Base-by-base conservation (phyloP, 148 eudicot species). In the Nepenthes mirabilis region DNA sequence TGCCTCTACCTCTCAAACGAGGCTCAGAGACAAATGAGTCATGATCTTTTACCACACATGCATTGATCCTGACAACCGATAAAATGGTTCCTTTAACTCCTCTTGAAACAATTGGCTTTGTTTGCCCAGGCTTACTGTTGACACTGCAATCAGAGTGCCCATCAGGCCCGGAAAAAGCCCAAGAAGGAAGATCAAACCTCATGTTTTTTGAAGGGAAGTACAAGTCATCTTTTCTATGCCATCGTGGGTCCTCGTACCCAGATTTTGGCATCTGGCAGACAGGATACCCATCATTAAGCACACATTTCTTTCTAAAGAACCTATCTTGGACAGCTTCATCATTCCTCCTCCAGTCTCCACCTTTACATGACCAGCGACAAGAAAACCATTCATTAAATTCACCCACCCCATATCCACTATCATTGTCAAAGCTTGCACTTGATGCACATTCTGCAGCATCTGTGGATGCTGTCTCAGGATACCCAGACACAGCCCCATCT, bases 201-300 rank as follows among this genome's bases (percentile, higher is more conserved):
- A 71, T 82, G 70, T 74, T 79, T 60, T 79, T 83, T 67, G 75
- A 75, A 57, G 90, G 82, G 65, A 73, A 72, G 68, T 88, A 82
- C 67, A 91, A 72, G 56, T 91, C 98, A 65, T 88, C 98, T 70
- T 77, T 83, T 43, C 66, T 61, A 67, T 65, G 85, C 84, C 75
- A 60, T 9, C 97, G 77, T 43, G 98, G 98, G 66, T 91, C 98
- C 76, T 91, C 98, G 68, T 37, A 74, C 51, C 88, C 90, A 79
- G 88, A 85, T 43, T 77, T 85, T 43, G 85, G 75, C 94, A 88
- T 83, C 76, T 73, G 86, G 62, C 91, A 88, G 13, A 91, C 73
- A 8, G 98, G 96, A 67, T 85, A 91, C 36, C 98, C 98, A 72
- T 88, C 98, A 70, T 91, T 91, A 50, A 91, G 85, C 58, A 91